These are phyloP conservation scores for Panicum hallii DNA, from an alignment of 202 grass and related monocot species.

Conservation along the genomic window DNA sequence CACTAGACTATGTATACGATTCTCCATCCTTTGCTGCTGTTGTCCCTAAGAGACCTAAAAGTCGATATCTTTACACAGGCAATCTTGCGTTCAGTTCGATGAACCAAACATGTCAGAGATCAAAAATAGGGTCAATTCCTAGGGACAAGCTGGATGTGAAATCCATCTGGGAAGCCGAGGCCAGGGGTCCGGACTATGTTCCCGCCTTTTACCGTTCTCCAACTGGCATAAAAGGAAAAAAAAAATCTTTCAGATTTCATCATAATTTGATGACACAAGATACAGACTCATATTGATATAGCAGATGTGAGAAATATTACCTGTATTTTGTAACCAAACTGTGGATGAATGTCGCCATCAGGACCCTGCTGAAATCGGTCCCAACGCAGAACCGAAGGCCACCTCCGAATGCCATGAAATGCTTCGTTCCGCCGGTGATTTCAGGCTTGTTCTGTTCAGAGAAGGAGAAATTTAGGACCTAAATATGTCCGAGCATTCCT, in stretches of 20 bases:
- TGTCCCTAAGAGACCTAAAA: constrained; percentile 36
- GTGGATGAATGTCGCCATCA: constrained; percentile 89
- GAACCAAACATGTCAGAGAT: constrained; percentile 4
- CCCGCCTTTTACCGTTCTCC: constrained; percentile 72
- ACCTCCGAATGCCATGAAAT: constrained; percentile 91
- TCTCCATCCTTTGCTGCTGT: constrained; percentile 9
- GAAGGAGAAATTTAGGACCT: constrained; percentile 24
- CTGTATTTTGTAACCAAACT: constrained; percentile 79
- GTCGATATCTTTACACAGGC: constrained; percentile 36
- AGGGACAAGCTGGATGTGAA: constrained; percentile 66
- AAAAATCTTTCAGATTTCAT: constrained; percentile 18
- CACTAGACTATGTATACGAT: constrained; percentile 39
- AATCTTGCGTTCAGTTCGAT: constrained; percentile 34
- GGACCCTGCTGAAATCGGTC: constrained; percentile 69
- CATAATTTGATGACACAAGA: not conserved
- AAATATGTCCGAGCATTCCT: constrained; percentile 9
- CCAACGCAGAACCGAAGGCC: constrained; percentile 86
- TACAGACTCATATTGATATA: not conserved
- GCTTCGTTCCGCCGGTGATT: constrained; percentile 76
- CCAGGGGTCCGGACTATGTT: constrained; percentile 84
- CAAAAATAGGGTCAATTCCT: constrained; percentile 49
- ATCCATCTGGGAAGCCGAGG: constrained; percentile 83
- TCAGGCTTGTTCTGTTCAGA: constrained; percentile 68
- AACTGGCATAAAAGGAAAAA: constrained; percentile 44
- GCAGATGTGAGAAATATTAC: constrained; percentile 46